Percentiles rank a stretch among this genome's conserved stretches.
phyloP scores from a whole-genome alignment of 257 asterid genomes.

The Fraxinus quadrangulata region DNA sequence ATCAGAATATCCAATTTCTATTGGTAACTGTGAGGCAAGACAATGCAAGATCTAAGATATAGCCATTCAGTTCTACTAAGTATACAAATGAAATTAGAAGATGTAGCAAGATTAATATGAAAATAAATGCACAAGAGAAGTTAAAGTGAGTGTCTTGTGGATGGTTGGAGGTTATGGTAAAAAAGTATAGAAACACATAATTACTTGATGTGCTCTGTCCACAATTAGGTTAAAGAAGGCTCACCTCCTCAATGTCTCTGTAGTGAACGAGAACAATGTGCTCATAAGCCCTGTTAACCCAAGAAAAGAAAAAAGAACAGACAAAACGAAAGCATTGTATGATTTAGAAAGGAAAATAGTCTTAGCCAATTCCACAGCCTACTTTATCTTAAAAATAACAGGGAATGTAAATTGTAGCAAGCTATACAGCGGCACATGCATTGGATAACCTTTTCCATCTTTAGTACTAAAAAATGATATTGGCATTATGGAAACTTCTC shows the following conservation, averaged over 20 bases:
- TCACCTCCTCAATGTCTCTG: conserved; percentile 84
- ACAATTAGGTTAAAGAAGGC: conserved; percentile 27
- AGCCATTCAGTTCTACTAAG: conserved; percentile 11
- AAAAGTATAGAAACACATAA: background rate
- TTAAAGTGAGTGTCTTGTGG: conserved; percentile 9
- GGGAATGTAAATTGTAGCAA: conserved; percentile 7
- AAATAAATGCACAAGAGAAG: conserved; percentile 23
- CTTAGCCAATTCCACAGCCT: background rate
- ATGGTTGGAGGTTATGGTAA: conserved; percentile 24
- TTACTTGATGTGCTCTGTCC: conserved; percentile 20
- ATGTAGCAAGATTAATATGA: background rate
- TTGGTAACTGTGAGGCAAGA: background rate
- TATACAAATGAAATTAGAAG: conserved; percentile 6
- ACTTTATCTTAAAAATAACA: background rate
- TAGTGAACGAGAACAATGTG: conserved; percentile 99
- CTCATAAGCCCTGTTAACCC: conserved; percentile 67
- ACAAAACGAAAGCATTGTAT: background rate
- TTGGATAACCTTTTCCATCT: conserved; percentile 1
- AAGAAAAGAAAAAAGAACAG: conserved; percentile 20
- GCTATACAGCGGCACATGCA: background rate
- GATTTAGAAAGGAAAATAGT: conserved; percentile 2
- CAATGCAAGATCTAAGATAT: conserved; percentile 2
- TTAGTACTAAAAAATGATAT: conserved; percentile 3
- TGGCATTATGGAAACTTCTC: conserved; percentile 6
- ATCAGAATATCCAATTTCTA: background rate